A percentile compares a stretch with the other conserved stretches of the same genome.
These are phyloP conservation scores for Alternaria brassicicola DNA, from an alignment of 2,329 filamentous ascomycete genomes.

Conservation along the genomic window DNA sequence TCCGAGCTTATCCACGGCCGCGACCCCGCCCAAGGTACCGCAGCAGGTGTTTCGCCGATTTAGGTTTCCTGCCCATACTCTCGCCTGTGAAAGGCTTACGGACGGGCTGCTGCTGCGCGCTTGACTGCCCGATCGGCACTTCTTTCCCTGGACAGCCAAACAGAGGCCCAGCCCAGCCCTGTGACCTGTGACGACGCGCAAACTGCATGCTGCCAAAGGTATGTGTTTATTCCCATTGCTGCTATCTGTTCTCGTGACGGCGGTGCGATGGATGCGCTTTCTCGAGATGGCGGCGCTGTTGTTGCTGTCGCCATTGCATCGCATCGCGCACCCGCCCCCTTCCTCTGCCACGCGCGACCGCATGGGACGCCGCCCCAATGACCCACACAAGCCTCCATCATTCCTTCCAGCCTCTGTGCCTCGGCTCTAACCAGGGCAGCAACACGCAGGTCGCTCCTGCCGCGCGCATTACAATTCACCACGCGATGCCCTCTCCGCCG, in stretches of 20 bases:
- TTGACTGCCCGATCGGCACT: slow-evolving; percentile 44
- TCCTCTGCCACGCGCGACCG: slow-evolving; percentile 29
- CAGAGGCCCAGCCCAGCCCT: slow-evolving; percentile 45
- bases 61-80: slow-evolving; percentile 42
- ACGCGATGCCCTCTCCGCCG: slow-evolving; percentile 48
- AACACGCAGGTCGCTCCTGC: slow-evolving; percentile 38
- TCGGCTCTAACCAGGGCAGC: slow-evolving; percentile 38
- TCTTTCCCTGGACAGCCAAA: slow-evolving; percentile 45
- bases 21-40: slow-evolving; percentile 38
- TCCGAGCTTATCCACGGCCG: slow-evolving; percentile 47
- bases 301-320: slow-evolving; percentile 13
- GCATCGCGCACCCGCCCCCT: slow-evolving; percentile 28
- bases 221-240: slow-evolving; percentile 34
- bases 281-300: slow-evolving; percentile 21
- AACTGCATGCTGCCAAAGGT: slow-evolving; percentile 47
- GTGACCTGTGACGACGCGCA: slow-evolving; percentile 49
- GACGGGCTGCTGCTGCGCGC: slow-evolving; percentile 34
- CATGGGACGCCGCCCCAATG: slow-evolving; percentile 34
- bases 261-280: slow-evolving; percentile 23
- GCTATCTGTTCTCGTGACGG: slow-evolving; percentile 7
- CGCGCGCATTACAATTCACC: slow-evolving; percentile 30
- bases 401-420: slow-evolving; percentile 29
- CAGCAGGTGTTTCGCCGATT: slow-evolving; percentile 33
- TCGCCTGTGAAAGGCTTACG: slow-evolving; percentile 37
- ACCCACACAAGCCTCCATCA: slow-evolving; percentile 22